Evolutionary conservation across 495 filamentous ascomycete genomes (phyloP).

Genomic region (Gamarada debralockiae): DNA sequence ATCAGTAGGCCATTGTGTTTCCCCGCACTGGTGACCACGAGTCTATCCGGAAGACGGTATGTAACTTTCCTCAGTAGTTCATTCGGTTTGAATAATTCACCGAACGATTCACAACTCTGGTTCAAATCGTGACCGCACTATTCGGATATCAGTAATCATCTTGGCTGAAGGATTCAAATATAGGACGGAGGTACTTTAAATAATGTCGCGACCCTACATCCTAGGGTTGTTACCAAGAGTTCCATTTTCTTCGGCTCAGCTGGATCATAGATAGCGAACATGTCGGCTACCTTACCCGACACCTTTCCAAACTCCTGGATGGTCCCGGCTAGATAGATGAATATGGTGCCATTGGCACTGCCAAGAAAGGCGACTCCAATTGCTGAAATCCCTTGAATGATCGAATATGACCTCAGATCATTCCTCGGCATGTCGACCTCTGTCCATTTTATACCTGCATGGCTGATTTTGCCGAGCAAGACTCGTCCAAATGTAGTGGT

Average conservation of each 20-base stretch:
- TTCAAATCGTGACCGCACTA: too few relatives aligned
- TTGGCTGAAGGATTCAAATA: too few relatives aligned
- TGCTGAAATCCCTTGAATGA: conserved; percentile 31
- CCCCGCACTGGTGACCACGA: conserved; percentile 25
- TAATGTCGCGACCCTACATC: conserved; percentile 15
- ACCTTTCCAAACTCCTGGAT: conserved; percentile 11
- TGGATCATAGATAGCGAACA: conserved; percentile 16
- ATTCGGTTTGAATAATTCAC: too few relatives aligned
- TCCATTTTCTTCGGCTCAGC: not conserved
- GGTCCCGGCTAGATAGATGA: conserved; percentile 34
- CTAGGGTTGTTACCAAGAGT: conserved; percentile 21
- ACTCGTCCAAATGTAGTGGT: conserved; percentile 59
- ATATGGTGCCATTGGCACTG: conserved; percentile 48
- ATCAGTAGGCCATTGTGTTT: conserved; percentile 37
- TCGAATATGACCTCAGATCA: conserved; percentile 40
- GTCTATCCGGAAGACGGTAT: conserved; percentile 12
- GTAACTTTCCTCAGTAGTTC: not conserved
- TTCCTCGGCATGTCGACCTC: conserved; percentile 32
- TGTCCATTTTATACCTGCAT: conserved; percentile 30
- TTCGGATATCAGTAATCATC: too few relatives aligned
- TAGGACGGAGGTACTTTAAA: conserved; percentile 25
- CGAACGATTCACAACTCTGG: too few relatives aligned
- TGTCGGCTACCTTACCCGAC: conserved; percentile 44
- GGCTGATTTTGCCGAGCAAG: conserved; percentile 42
- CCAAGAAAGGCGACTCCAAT: conserved; percentile 44